Conservation (phyloP, 306 rosid genomes). For the Pachyrhizus erosus region DNA sequence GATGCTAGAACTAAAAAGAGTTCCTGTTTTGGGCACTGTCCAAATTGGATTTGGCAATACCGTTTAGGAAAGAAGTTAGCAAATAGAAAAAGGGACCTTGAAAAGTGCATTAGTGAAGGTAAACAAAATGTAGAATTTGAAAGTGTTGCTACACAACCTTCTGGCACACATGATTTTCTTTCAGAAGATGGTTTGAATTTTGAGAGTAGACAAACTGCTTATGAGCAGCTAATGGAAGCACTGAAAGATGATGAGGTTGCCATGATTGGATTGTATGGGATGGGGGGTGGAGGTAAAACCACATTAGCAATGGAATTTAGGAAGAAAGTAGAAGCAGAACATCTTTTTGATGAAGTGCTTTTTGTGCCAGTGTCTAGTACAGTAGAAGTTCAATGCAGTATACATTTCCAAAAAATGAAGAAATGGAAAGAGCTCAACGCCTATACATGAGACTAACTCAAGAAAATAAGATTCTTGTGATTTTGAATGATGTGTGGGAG, state of each 20-base stretch:
- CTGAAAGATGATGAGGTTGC: background rate
- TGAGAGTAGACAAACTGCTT: background rate
- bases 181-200: background rate
- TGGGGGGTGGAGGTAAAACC: slow-evolving; percentile 41
- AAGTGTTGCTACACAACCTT: background rate
- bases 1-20: background rate
- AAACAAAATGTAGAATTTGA: background rate
- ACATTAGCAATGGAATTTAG: slow-evolving; percentile 22
- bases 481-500: slow-evolving; percentile 45
- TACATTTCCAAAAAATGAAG: background rate
- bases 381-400: background rate
- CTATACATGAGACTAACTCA: background rate
- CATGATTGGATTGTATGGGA: slow-evolving; percentile 37
- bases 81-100: background rate
- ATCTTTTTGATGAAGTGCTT: slow-evolving; percentile 17
- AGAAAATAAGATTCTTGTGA: slow-evolving; percentile 12
- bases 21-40: background rate
- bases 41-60: slow-evolving; percentile 26
- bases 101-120: background rate
- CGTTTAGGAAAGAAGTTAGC: slow-evolving; percentile 5
- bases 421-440: background rate
- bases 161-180: background rate
- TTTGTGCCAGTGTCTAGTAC: slow-evolving; percentile 13
- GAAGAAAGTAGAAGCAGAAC: background rate
- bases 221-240: slow-evolving; percentile 27